phyloP scores from a whole-genome alignment of 192 early-diverging fungal species.

The Gigaspora rosea region DNA sequence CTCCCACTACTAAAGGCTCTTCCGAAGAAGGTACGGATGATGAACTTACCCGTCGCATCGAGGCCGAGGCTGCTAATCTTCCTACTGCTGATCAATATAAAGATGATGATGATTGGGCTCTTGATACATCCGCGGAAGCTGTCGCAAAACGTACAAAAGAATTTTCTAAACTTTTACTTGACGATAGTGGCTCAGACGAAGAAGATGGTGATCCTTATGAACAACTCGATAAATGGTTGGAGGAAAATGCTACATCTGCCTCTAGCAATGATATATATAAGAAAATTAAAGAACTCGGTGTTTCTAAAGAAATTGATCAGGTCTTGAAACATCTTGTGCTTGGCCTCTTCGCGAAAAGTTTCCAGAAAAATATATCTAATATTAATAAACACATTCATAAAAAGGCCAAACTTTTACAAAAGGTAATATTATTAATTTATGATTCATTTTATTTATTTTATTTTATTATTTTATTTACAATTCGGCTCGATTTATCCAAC shows the following conservation, averaged over 20 bases:
- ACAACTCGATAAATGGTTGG: slow-evolving; percentile 74
- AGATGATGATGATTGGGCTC: slow-evolving; percentile 77
- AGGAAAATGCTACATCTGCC: slow-evolving; percentile 53
- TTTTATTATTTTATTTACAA: background rate
- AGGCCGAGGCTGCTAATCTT: slow-evolving; percentile 67
- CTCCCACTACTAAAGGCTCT: slow-evolving; percentile 30
- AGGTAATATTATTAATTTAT: slow-evolving; percentile 33
- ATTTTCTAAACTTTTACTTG: slow-evolving; percentile 51
- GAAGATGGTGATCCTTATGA: slow-evolving; percentile 71
- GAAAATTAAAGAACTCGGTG: slow-evolving; percentile 75
- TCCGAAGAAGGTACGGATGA: slow-evolving; percentile 64
- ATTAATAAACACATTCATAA: slow-evolving; percentile 71
- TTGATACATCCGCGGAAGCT: slow-evolving; percentile 79
- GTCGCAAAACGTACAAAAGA: slow-evolving; percentile 74
- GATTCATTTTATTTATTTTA: background rate
- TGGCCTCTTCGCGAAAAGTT: slow-evolving; percentile 71
- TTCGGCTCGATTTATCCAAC: background rate
- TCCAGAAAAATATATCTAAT: background rate
- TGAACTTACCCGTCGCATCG: slow-evolving; percentile 67
- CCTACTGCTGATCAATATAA: slow-evolving; percentile 52
- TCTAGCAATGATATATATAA: slow-evolving; percentile 69
- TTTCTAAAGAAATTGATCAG: slow-evolving; percentile 53
- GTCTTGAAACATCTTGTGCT: slow-evolving; percentile 79
- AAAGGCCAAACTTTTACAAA: slow-evolving; percentile 66
- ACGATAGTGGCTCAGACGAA: slow-evolving; percentile 60